Percentiles rank a stretch among this genome's conserved stretches.
phyloP scores from a whole-genome alignment of 2,329 filamentous ascomycete species.

The Penicillium italicum region DNA sequence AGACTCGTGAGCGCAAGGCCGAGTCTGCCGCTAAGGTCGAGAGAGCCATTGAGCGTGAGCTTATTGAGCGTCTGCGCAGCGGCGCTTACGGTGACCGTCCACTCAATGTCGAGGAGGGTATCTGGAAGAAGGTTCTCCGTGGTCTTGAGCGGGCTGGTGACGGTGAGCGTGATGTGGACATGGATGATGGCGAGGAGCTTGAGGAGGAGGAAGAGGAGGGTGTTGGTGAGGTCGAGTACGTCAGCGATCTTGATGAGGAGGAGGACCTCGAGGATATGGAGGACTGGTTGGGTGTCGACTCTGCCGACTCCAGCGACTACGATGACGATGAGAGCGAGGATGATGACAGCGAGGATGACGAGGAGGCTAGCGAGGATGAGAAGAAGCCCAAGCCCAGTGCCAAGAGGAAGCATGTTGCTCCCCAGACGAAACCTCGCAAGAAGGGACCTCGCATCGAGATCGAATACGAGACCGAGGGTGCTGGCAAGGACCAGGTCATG shows the following conservation, averaged over 20 bases:
- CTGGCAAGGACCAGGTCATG: slow-evolving; percentile 50
- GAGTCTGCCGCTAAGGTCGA: slow-evolving; percentile 89
- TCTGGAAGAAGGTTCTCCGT: slow-evolving; percentile 95
- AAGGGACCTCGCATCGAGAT: slow-evolving; percentile 67
- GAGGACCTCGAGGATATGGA: slow-evolving; percentile 89
- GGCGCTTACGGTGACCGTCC: slow-evolving; percentile 94
- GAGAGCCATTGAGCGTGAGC: slow-evolving; percentile 88
- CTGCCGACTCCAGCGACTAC: slow-evolving; percentile 48
- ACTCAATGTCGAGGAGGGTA: slow-evolving; percentile 87
- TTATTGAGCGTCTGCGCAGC: slow-evolving; percentile 84
- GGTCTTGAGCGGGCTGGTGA: slow-evolving; percentile 85
- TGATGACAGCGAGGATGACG: slow-evolving; percentile 45
- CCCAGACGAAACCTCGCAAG: slow-evolving; percentile 55
- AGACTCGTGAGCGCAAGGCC: slow-evolving; percentile 70
- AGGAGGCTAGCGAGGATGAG: slow-evolving; percentile 43
- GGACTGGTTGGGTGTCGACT: slow-evolving; percentile 82
- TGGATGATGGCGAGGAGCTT: slow-evolving; percentile 80
- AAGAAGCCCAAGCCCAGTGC: slow-evolving; percentile 44
- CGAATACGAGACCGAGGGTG: slow-evolving; percentile 71
- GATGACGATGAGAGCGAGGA: slow-evolving; percentile 54
- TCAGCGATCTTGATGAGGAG: slow-evolving; percentile 78
- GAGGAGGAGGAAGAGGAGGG: slow-evolving; percentile 70
- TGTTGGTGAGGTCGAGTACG: slow-evolving; percentile 81
- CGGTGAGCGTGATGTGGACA: slow-evolving; percentile 76
- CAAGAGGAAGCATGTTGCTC: slow-evolving; percentile 56